Percentiles rank a stretch among this genome's conserved stretches.
phyloP scores from a whole-genome alignment of 1,284 basidiomycete species.

The Singerocomus inundabilis region DNA sequence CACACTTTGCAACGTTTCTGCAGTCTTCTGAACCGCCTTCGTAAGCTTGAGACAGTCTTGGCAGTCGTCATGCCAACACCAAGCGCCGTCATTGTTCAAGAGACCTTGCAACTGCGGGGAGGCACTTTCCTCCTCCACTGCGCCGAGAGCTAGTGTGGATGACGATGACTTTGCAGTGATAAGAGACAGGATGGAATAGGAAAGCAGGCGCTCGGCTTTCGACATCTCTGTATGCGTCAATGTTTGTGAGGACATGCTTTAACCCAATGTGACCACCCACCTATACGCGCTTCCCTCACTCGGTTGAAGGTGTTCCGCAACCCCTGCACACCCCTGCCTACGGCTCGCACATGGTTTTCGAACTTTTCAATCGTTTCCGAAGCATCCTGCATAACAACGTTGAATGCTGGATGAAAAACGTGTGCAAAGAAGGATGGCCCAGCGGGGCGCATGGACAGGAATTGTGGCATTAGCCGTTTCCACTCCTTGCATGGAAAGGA shows the following conservation, averaged over 20 bases:
- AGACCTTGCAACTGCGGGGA: constrained; percentile 40
- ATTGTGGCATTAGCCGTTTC: constrained; percentile 61
- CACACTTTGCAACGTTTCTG: constrained; percentile 70
- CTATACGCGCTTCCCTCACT: constrained; percentile 63
- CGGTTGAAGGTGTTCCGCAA: constrained; percentile 60
- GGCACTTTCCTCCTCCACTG: constrained; percentile 47
- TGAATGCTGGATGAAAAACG: constrained; percentile 83
- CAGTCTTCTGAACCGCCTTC: constrained; percentile 75
- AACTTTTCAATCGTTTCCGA: constrained; percentile 58
- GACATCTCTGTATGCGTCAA: constrained; percentile 56
- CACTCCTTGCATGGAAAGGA: constrained; percentile 54
- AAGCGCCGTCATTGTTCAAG: constrained; percentile 72
- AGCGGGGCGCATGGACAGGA: constrained; percentile 57
- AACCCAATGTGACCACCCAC: constrained; percentile 40
- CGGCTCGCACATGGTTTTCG: constrained; percentile 58
- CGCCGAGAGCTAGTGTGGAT: constrained; percentile 44
- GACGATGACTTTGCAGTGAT: constrained; percentile 66
- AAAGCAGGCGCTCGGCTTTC: constrained; percentile 66
- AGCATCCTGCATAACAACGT: constrained; percentile 72
- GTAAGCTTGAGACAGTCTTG: constrained; percentile 73
- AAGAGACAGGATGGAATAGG: constrained; percentile 66
- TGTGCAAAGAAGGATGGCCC: constrained; percentile 74
- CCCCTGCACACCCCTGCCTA: constrained; percentile 66
- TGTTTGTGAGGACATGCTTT: neutral
- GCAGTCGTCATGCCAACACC: constrained; percentile 84